Conservation (phyloP, 345 rosid species). For the Abelmoschus esculentus region DNA sequence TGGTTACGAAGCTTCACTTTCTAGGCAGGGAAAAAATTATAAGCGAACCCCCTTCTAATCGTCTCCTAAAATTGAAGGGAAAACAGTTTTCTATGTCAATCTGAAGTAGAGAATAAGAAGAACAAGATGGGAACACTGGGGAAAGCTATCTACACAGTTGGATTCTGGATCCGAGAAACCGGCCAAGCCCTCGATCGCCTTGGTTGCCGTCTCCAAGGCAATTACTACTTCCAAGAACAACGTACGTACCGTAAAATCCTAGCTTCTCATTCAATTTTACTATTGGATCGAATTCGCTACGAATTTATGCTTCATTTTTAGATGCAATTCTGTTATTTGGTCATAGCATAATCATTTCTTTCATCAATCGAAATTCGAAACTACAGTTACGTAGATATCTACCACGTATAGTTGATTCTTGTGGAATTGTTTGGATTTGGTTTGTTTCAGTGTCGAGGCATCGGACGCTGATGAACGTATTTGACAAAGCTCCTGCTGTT, state of each 20-base stretch:
- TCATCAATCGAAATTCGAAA: not conserved
- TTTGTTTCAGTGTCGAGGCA: conserved; percentile 2
- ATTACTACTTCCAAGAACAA: not conserved
- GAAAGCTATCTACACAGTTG: not conserved
- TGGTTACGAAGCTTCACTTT: not conserved
- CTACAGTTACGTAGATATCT: not conserved
- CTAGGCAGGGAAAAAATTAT: not conserved
- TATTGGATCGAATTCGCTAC: not conserved
- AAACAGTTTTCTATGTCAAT: not conserved
- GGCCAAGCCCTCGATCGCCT: conserved; percentile 2
- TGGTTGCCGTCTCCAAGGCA: not conserved
- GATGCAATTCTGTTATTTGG: not conserved
- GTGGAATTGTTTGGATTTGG: not conserved
- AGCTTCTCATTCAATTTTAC: not conserved
- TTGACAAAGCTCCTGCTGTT: not conserved
- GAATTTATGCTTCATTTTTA: not conserved
- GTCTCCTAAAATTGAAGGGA: not conserved
- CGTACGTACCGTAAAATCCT: not conserved
- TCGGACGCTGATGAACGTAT: not conserved
- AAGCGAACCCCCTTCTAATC: not conserved
- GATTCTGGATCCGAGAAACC: not conserved
- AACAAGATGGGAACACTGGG: not conserved
- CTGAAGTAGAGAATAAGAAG: not conserved
- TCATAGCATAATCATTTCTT: not conserved
- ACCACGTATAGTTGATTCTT: not conserved